Conservation (phyloP, 73 alveolate genomes). For the Paraurostyla sp. region DNA sequence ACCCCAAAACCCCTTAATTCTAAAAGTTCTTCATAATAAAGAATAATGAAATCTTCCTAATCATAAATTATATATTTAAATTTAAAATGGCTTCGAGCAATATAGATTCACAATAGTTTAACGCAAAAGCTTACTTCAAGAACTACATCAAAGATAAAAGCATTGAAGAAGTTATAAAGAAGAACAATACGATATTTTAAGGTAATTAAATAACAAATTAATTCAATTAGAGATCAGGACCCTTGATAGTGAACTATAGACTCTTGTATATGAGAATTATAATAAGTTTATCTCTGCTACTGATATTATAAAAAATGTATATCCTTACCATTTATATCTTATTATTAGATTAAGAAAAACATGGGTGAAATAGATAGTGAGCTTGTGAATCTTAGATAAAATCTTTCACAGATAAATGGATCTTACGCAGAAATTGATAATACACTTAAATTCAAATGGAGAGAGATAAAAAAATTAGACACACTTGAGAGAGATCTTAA, state of each 20-base stretch:
- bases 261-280: constrained; percentile 80
- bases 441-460: constrained; percentile 71
- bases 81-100: constrained; percentile 42
- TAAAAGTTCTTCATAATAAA: too few species aligned
- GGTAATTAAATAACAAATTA: not conserved
- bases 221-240: constrained; percentile 54
- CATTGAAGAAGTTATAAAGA: constrained; percentile 47
- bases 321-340: not conserved
- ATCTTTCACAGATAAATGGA: constrained; percentile 48
- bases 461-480: constrained; percentile 71
- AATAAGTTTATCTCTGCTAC: constrained; percentile 79
- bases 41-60: too few species aligned
- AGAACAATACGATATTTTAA: constrained; percentile 38
- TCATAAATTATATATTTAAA: too few species aligned
- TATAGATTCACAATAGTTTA: constrained; percentile 17
- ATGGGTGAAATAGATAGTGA: constrained; percentile 72
- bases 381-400: constrained; percentile 27
- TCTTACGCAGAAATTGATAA: constrained; percentile 67
- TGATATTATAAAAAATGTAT: constrained; percentile 66
- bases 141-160: constrained; percentile 45
- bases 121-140: constrained; percentile 22
- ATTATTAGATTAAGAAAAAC: constrained; percentile 54
- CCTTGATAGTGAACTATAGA: constrained; percentile 73
- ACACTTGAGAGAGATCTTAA: constrained; percentile 69
- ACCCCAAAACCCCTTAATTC: not conserved